phyloP scores from a whole-genome alignment of 148 eudicot genomes.

The Silene conica region DNA sequence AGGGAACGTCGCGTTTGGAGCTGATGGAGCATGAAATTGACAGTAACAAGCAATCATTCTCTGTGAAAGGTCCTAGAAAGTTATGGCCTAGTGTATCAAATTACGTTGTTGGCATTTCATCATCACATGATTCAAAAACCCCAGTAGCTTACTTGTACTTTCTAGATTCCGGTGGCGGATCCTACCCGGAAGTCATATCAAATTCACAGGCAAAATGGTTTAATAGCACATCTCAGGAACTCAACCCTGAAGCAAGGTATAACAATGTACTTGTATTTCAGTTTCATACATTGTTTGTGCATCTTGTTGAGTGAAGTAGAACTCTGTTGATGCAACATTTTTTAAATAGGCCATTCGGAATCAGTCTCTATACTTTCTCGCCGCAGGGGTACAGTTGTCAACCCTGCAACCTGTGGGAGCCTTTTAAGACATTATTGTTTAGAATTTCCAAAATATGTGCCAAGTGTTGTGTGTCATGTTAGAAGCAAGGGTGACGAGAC shows the following conservation, averaged over 20 bases:
- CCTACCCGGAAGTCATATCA: conserved; percentile 85
- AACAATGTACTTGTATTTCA: not conserved
- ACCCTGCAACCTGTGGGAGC: no score
- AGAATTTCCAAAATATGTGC: no score
- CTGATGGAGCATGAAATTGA: conserved; percentile 57
- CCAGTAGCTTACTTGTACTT: conserved; percentile 66
- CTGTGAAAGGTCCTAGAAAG: conserved; percentile 51
- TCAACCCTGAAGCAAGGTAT: conserved; percentile 74
- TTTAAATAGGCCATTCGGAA: no score
- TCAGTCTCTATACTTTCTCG: no score
- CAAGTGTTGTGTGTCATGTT: no score
- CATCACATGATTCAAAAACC: conserved; percentile 36
- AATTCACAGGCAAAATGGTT: conserved; percentile 76
- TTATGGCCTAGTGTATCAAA: conserved; percentile 93
- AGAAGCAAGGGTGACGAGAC: no score
- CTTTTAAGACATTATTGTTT: no score
- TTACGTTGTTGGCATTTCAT: conserved; percentile 55
- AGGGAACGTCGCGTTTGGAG: conserved; percentile 63
- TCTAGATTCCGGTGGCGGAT: conserved; percentile 96
- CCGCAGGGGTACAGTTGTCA: no score
- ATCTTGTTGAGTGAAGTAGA: no score
- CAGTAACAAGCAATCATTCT: conserved; percentile 39
- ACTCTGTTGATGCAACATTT: no score
- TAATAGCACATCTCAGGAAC: conserved; percentile 43
- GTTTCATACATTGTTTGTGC: no score